Conservation (phyloP, 2,329 filamentous ascomycete species). For the Xylaria sp. region DNA sequence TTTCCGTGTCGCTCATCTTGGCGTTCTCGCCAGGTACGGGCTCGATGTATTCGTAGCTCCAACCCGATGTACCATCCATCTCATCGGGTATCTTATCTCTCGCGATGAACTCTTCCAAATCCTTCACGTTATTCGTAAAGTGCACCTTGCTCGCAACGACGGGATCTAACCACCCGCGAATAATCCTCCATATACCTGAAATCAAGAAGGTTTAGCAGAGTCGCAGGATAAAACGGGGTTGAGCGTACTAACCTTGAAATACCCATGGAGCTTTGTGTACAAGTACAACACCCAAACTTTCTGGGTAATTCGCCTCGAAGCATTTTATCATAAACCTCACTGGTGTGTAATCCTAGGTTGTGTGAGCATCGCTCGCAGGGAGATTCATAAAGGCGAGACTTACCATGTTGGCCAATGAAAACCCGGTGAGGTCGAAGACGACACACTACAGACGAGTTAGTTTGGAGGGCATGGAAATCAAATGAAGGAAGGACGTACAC, state of each 20-base stretch:
- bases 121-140: conserved; percentile 82
- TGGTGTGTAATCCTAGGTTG: conserved; percentile 78
- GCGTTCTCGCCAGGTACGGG: conserved; percentile 78
- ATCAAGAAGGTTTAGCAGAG: conserved; percentile 43
- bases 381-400: conserved; percentile 27
- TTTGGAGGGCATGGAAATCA: not conserved
- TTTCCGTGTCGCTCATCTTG: conserved; percentile 68
- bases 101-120: conserved; percentile 78
- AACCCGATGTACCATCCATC: conserved; percentile 84
- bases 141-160: conserved; percentile 94
- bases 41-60: conserved; percentile 82
- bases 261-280: conserved; percentile 98
- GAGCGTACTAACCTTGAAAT: conserved; percentile 73
- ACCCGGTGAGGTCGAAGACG: conserved; percentile 94
- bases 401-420: conserved; percentile 93
- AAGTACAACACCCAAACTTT: conserved; percentile 85
- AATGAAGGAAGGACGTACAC: conserved; percentile 64
- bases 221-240: conserved; percentile 38
- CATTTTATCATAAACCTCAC: conserved; percentile 99
- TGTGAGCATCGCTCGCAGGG: conserved; percentile 28
- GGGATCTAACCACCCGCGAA: conserved; percentile 94
- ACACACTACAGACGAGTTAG: conserved; percentile 66
- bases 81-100: conserved; percentile 76
- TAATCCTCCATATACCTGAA: conserved; percentile 88
- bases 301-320: conserved; percentile 98